A percentile compares a stretch with the other conserved stretches of the same genome.
Evolutionary conservation across 2,329 filamentous ascomycete species (phyloP).

Genomic region (Fusarium praegraminearum): DNA sequence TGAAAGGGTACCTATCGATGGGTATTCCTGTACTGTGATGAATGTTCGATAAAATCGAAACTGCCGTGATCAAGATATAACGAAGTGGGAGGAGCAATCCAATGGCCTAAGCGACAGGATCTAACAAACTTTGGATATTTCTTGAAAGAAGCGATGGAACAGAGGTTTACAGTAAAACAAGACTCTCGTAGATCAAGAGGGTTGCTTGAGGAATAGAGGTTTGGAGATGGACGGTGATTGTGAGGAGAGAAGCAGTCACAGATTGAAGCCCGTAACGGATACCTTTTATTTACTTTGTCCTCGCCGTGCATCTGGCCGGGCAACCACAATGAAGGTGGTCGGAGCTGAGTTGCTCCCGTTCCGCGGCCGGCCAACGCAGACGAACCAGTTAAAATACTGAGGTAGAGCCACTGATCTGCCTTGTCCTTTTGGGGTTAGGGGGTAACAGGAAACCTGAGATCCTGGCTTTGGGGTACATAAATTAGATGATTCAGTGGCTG

Average conservation of each 20-base stretch:
- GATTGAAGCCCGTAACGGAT: slow-evolving; percentile 40
- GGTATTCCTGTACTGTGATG: slow-evolving; percentile 58
- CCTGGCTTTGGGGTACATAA: neutral
- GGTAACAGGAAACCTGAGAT: neutral
- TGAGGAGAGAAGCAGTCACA: slow-evolving; percentile 42
- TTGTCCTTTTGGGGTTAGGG: slow-evolving; percentile 21
- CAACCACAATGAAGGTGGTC: slow-evolving; percentile 48
- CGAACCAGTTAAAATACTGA: slow-evolving; percentile 31
- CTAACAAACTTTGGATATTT: slow-evolving; percentile 57
- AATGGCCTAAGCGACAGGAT: slow-evolving; percentile 62
- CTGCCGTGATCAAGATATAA: slow-evolving; percentile 56
- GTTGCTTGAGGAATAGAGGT: slow-evolving; percentile 30
- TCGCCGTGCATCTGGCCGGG: slow-evolving; percentile 53
- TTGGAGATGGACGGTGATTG: slow-evolving; percentile 41
- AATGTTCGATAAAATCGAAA: slow-evolving; percentile 63
- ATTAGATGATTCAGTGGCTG: neutral
- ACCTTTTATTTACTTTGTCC: slow-evolving; percentile 62
- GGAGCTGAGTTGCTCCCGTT: slow-evolving; percentile 38
- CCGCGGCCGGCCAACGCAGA: slow-evolving; percentile 27
- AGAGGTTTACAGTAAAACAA: slow-evolving; percentile 44
- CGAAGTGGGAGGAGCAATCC: slow-evolving; percentile 62
- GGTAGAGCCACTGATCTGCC: slow-evolving; percentile 16
- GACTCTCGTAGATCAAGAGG: slow-evolving; percentile 26
- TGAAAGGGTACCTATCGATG: slow-evolving; percentile 68
- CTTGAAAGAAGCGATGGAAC: slow-evolving; percentile 43